Base-by-base conservation (phyloP, 2,329 filamentous ascomycete species). In the Teratosphaeriaceae sp. region DNA sequence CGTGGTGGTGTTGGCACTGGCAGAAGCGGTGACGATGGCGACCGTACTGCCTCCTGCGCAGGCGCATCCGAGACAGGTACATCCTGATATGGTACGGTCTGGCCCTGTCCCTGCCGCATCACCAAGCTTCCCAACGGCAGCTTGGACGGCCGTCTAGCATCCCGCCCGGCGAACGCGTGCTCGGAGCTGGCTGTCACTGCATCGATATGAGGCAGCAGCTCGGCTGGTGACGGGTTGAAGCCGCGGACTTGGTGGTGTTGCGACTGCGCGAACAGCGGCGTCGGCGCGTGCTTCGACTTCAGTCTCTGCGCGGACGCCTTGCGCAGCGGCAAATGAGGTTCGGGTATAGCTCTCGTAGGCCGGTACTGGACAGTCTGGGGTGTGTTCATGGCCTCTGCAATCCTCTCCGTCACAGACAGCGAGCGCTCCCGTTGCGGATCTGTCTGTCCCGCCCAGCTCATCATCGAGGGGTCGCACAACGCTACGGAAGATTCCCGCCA, bases 341-440 rank as follows among this genome's bases (percentile, higher is more conserved):
- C 65, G 21, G 53, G 55, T 18, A 59, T 82, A 34, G 82, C 85
- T 62, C 86, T 88, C 58, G 92, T 85, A 7, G 37, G 27, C 23
- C 15, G 12, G 31, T 19, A 34, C 9, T 18, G 31, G 5, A 34
- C 12, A 8, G 19, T 16, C 12, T 36, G 34, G 13, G 38, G 30
- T 20, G 50, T 49, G 47, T 49, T 43, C 54, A 57, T 56, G 45
- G 57, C 54, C 48, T 58, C 51, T 26, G 34, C 27, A 35, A 58
- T 49, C 42, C 52, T 46, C 44, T 53, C 54, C 44, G 49, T 52
- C 42, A 58, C 50, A 19, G 50, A 51, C 21, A 50, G 36, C 2
- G 41, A 46, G 38, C 48, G 46, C 42, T 55, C 46, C 8, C 26
- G 22, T 31, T 22, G 26, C 19, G 18, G 39, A 27, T 20, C 40